Conservation (phyloP, 106 monocot genomes). For the Triglochin maritima region DNA sequence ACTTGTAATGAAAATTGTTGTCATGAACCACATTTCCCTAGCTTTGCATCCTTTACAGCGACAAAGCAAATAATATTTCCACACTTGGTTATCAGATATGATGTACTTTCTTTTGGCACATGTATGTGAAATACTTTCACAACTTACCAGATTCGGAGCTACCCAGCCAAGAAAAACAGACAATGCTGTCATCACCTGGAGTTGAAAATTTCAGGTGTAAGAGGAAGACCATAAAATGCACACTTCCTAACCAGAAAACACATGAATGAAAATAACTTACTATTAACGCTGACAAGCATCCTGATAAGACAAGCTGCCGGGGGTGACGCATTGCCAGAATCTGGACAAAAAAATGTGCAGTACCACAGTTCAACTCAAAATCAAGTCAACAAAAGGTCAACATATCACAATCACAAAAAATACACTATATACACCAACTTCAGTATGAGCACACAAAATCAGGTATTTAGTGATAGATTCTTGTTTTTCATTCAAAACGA, state of each 20-base stretch:
- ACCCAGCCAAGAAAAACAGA: constrained; percentile 90
- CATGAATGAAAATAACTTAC: constrained; percentile 37
- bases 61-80: not conserved
- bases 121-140: not conserved
- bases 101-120: not conserved
- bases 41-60: no score
- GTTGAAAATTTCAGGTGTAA: not conserved
- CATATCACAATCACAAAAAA: not conserved
- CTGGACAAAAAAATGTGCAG: not conserved
- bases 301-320: constrained; percentile 70
- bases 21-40: no score
- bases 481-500: no score
- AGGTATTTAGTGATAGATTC: no score
- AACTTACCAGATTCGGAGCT: constrained; percentile 93
- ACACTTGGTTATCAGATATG: not conserved
- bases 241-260: not conserved
- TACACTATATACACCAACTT: not conserved
- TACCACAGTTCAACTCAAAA: not conserved
- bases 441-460: no score
- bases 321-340: constrained; percentile 86
- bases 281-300: constrained; percentile 64
- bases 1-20: no score
- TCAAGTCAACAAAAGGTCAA: not conserved
- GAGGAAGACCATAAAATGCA: not conserved
- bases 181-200: constrained; percentile 85